A percentile compares a stretch with the other conserved stretches of the same genome.
Evolutionary conservation across 768 basidiomycete species (phyloP).

Genomic region (Hysterangium stoloniferum): DNA sequence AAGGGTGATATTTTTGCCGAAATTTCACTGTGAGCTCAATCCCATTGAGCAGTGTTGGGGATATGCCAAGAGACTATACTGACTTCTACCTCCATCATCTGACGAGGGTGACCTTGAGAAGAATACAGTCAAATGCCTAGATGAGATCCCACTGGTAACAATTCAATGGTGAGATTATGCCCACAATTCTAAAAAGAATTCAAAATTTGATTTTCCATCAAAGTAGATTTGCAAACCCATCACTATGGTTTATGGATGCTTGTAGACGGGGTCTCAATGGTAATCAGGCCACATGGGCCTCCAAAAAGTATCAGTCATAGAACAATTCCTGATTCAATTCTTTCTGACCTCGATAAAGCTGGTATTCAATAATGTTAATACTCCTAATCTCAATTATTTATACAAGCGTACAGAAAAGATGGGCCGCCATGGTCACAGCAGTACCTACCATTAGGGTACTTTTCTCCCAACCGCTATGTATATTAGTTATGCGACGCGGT

Average conservation of each 20-base stretch:
- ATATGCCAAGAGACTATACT: conserved; percentile 27
- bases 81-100: conserved; percentile 18
- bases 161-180: not conserved
- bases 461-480: no score
- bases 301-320: not conserved
- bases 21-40: conserved; percentile 41
- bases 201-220: not conserved
- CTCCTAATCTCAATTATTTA: no score
- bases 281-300: not conserved
- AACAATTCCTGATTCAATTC: no score
- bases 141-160: conserved; percentile 24
- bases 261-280: not conserved
- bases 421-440: no score
- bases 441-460: no score
- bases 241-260: not conserved
- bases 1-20: conserved; percentile 25
- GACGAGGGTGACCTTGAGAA: conserved; percentile 26
- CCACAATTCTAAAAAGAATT: no score
- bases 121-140: conserved; percentile 25
- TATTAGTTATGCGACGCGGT: no score
- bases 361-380: no score
- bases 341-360: no score
- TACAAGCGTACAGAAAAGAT: no score
- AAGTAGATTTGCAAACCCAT: not conserved
- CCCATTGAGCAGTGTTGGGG: conserved; percentile 37